These are phyloP conservation scores for Apophysomyces sp. DNA, from an alignment of 371 early-diverging fungal genomes.

Conservation along the genomic window DNA sequence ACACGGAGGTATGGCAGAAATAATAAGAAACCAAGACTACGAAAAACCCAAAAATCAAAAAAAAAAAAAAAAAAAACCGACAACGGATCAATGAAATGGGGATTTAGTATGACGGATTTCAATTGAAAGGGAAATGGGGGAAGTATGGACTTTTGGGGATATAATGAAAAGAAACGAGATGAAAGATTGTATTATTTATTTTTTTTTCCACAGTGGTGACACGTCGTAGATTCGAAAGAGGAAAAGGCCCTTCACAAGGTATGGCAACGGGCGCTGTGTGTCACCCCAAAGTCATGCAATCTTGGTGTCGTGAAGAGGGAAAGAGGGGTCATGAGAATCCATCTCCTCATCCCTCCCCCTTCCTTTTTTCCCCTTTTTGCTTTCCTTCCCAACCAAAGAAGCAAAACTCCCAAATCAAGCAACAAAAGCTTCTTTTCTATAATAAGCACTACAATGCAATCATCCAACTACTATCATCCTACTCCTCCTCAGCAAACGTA, in stretches of 20 bases:
- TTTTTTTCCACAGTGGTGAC: background rate
- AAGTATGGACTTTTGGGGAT: background rate
- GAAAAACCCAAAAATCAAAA: too few species aligned
- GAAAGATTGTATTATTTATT: background rate
- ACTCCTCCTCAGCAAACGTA: constrained; percentile 1
- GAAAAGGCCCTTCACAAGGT: background rate
- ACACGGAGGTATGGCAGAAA: too few species aligned
- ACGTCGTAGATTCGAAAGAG: background rate
- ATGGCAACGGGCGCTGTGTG: background rate
- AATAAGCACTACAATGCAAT: constrained; percentile 3
- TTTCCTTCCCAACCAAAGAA: constrained; percentile 3
- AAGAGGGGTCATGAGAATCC: background rate
- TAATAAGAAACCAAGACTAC: too few species aligned
- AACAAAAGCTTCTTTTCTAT: constrained; percentile 3
- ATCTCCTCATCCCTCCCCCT: constrained; percentile 3
- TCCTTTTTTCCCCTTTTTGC: background rate
- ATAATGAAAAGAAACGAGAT: background rate
- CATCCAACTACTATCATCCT: constrained; percentile 4
- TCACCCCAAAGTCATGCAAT: constrained; percentile 3
- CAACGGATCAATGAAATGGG: too few species aligned
- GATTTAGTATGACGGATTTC: background rate
- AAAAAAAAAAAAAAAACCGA: too few species aligned
- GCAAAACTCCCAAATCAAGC: constrained; percentile 4
- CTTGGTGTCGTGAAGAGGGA: background rate
- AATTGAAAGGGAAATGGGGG: background rate